Evolutionary conservation across 1,284 basidiomycete genomes (phyloP).

Genomic region (Trametes sp.): DNA sequence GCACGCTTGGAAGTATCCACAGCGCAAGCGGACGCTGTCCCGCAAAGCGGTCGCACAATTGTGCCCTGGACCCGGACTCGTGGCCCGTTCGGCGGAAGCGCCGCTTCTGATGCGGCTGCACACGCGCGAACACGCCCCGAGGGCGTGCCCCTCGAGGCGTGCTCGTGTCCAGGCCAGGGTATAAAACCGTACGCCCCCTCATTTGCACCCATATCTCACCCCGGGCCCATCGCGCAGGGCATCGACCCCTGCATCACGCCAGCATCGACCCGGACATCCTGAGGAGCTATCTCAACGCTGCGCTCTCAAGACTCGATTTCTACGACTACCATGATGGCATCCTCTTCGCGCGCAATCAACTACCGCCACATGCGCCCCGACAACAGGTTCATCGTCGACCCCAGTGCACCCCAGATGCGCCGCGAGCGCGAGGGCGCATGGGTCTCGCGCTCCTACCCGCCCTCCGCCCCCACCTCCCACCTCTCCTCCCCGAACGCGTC

Average conservation of each 20-base stretch:
- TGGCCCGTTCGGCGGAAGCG: slow-evolving; percentile 21
- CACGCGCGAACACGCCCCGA: slow-evolving; percentile 29
- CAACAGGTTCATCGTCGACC: slow-evolving; percentile 28
- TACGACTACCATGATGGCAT: slow-evolving; percentile 13
- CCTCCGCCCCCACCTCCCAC: slow-evolving; percentile 21
- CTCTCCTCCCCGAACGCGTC: slow-evolving; percentile 29
- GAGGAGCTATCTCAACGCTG: not conserved
- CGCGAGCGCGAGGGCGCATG: slow-evolving; percentile 20
- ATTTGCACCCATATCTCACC: slow-evolving; percentile 20
- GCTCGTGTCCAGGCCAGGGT: slow-evolving; percentile 26
- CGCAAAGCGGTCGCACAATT: slow-evolving; percentile 1
- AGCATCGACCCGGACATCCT: slow-evolving; percentile 6
- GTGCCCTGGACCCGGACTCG: slow-evolving; percentile 12
- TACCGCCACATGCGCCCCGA: slow-evolving; percentile 28
- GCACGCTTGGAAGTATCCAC: not conserved
- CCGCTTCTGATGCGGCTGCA: slow-evolving; percentile 27
- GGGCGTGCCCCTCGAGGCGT: slow-evolving; percentile 9
- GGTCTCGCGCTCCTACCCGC: slow-evolving; percentile 28
- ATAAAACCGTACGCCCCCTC: slow-evolving; percentile 25
- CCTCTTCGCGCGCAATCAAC: slow-evolving; percentile 17
- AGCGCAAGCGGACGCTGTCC: not conserved
- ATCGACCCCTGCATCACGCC: slow-evolving; percentile 1
- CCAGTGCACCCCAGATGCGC: slow-evolving; percentile 22
- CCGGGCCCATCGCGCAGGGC: slow-evolving; percentile 16
- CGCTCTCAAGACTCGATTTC: no score